phyloP scores from a whole-genome alignment of 805 yeast species.

The Starmerella stigmatis region DNA sequence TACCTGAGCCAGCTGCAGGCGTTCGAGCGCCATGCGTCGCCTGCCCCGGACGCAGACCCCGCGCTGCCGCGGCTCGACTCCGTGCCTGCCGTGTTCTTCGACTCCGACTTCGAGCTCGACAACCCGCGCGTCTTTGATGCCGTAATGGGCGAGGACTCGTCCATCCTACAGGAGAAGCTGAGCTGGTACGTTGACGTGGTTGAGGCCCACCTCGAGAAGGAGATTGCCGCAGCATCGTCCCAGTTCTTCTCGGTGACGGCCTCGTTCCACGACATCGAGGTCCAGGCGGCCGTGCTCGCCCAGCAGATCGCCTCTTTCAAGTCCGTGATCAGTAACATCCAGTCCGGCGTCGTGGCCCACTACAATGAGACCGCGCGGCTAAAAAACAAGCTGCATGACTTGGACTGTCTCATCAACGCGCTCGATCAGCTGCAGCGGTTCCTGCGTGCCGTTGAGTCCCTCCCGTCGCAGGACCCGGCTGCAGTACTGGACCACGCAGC shows the following conservation, averaged over 20 bases:
- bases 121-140: conserved; percentile 74
- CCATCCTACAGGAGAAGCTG: conserved; percentile 55
- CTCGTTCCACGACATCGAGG: conserved; percentile 56
- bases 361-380: conserved; percentile 11
- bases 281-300: conserved; percentile 20
- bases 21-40: conserved; percentile 12
- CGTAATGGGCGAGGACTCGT: conserved; percentile 52
- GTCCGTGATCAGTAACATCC: conserved; percentile 6
- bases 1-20: conserved; percentile 40
- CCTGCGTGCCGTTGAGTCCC: conserved; percentile 45
- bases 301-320: conserved; percentile 41
- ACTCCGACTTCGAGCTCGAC: conserved; percentile 63
- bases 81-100: conserved; percentile 64
- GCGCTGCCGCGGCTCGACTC: conserved; percentile 21
- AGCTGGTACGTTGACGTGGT: conserved; percentile 77
- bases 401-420: conserved; percentile 39
- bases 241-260: conserved; percentile 77
- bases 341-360: conserved; percentile 17
- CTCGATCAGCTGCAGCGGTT: conserved; percentile 35
- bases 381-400: conserved; percentile 30
- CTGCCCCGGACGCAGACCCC: conserved; percentile 8
- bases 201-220: conserved; percentile 68
- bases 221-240: conserved; percentile 73
- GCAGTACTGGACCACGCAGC: neutral
- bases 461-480: conserved; percentile 31